phyloP scores from a whole-genome alignment of 306 rosid species.

The Alnus glutinosa region DNA sequence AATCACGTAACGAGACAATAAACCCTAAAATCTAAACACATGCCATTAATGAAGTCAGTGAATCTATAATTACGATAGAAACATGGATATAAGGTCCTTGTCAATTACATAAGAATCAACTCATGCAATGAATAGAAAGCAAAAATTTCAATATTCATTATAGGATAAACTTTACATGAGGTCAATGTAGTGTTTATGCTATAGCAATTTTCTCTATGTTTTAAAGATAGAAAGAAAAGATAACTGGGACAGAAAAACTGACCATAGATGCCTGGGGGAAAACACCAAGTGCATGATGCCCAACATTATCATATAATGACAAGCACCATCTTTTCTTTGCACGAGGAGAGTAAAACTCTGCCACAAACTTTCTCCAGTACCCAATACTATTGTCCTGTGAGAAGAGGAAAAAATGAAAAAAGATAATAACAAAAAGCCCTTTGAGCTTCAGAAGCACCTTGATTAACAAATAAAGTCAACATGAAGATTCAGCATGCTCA shows the following conservation, averaged over 20 bases:
- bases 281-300: constrained; percentile 90
- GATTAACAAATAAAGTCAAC: neutral
- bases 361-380: constrained; percentile 98
- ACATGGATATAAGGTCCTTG: neutral
- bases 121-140: neutral
- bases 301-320: constrained; percentile 81
- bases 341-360: constrained; percentile 93
- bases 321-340: constrained; percentile 98
- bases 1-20: neutral
- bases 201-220: neutral
- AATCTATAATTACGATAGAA: neutral
- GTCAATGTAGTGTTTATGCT: neutral
- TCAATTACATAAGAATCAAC: neutral
- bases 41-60: neutral
- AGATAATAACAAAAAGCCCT: neutral
- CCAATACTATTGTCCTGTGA: constrained; percentile 86
- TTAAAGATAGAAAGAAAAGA: constrained; percentile 3
- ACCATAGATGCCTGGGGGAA: constrained; percentile 96
- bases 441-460: neutral
- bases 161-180: neutral
- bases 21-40: neutral
- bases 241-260: constrained; percentile 27
- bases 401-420: constrained; percentile 22
- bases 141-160: neutral
- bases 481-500: neutral